phyloP scores from a whole-genome alignment of 306 rosid species.

The Coriaria nepalensis region DNA sequence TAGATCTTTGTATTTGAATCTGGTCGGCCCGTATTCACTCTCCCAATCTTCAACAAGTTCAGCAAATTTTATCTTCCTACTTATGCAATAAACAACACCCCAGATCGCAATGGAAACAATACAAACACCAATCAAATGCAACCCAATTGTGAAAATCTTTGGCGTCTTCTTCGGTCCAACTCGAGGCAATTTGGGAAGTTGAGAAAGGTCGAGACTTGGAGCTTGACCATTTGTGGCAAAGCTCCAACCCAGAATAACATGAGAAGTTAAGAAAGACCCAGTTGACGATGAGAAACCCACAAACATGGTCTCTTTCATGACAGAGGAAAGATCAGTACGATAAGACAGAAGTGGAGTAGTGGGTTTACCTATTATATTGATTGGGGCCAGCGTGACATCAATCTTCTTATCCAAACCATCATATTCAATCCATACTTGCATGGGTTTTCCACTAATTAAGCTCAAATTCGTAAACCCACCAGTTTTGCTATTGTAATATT shows the following conservation, averaged over 20 bases:
- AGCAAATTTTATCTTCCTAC: conserved; percentile 15
- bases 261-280: conserved; percentile 10
- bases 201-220: conserved; percentile 10
- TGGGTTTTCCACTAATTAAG: conserved; percentile 16
- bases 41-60: conserved; percentile 31
- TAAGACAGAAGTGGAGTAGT: conserved; percentile 14
- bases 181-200: conserved; percentile 39
- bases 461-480: conserved; percentile 5
- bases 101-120: conserved; percentile 4
- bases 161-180: neutral
- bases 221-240: conserved; percentile 21
- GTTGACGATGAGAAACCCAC: conserved; percentile 27
- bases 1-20: conserved; percentile 25
- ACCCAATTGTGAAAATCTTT: conserved; percentile 12
- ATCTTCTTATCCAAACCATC: conserved; percentile 8
- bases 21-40: conserved; percentile 22
- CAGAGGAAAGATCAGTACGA: conserved; percentile 5
- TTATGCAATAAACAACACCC: conserved; percentile 13
- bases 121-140: conserved; percentile 6
- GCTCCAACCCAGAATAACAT: conserved; percentile 26
- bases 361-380: conserved; percentile 9
- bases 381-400: conserved; percentile 16
- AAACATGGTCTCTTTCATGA: conserved; percentile 15
- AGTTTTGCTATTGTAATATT: neutral
- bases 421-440: conserved; percentile 24